These are phyloP conservation scores for Plantago coronopus DNA, from an alignment of 305 asterid species.

Conservation along the genomic window DNA sequence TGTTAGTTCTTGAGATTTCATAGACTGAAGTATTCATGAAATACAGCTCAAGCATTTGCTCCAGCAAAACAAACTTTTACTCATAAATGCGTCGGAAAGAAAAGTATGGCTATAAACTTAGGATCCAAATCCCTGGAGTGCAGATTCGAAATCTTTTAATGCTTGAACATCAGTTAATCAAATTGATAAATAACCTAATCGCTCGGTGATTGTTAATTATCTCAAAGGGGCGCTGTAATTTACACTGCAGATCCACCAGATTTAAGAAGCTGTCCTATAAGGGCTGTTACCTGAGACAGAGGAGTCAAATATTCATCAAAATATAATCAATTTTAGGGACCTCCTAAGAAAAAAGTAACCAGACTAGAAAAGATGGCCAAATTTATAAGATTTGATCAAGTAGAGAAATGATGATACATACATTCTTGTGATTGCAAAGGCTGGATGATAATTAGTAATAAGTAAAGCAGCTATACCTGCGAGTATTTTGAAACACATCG, in stretches of 20 bases:
- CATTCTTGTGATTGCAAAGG: no score
- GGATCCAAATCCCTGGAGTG: neutral
- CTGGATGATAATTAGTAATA: no score
- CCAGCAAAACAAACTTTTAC: neutral
- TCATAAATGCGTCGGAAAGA: neutral
- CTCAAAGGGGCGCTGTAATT: neutral
- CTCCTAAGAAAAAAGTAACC: neutral
- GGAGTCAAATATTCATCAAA: neutral
- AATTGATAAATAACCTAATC: conserved; percentile 2
- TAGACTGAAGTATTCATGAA: neutral
- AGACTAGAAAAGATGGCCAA: no score
- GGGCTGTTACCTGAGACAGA: conserved; percentile 6
- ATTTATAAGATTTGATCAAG: no score
- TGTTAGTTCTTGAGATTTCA: neutral
- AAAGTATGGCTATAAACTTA: neutral
- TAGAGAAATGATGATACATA: no score
- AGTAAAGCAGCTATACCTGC: no score
- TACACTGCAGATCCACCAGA: neutral
- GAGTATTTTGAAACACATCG: conserved; percentile 8
- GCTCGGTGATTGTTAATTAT: neutral
- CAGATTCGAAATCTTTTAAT: neutral
- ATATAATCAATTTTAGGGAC: neutral
- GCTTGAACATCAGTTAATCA: neutral
- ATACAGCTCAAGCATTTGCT: neutral
- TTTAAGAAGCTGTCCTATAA: conserved; percentile 2